phyloP scores from a whole-genome alignment of 495 filamentous ascomycete species.

The Neurospora terricola region DNA sequence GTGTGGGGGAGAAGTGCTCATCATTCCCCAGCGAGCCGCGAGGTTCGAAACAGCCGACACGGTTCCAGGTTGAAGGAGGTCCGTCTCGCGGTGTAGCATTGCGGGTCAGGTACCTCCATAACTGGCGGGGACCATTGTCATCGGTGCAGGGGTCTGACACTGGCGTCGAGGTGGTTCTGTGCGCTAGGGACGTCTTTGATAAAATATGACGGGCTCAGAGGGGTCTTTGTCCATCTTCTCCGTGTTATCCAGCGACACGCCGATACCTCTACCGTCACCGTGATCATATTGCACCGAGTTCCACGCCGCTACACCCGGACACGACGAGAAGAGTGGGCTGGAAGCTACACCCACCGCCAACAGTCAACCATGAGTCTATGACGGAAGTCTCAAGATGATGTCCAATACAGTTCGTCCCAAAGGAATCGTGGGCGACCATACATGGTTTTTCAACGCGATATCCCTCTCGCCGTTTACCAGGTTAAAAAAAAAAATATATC shows the following conservation, averaged over 20 bases:
- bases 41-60: neutral
- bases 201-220: neutral
- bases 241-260: neutral
- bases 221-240: neutral
- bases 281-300: neutral
- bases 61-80: neutral
- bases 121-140: neutral
- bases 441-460: neutral
- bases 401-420: neutral
- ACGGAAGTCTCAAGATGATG: neutral
- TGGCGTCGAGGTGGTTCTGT: neutral
- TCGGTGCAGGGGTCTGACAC: neutral
- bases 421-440: neutral
- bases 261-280: neutral
- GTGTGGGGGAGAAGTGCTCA: neutral
- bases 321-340: neutral
- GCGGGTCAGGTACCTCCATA: neutral
- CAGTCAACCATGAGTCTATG: neutral
- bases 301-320: neutral
- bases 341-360: neutral
- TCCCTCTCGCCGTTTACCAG: neutral
- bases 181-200: neutral
- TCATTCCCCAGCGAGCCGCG: neutral
- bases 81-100: neutral
- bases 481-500: neutral